Base-by-base conservation (phyloP, 23 red algal species). In the Gracilaria gracilis region DNA sequence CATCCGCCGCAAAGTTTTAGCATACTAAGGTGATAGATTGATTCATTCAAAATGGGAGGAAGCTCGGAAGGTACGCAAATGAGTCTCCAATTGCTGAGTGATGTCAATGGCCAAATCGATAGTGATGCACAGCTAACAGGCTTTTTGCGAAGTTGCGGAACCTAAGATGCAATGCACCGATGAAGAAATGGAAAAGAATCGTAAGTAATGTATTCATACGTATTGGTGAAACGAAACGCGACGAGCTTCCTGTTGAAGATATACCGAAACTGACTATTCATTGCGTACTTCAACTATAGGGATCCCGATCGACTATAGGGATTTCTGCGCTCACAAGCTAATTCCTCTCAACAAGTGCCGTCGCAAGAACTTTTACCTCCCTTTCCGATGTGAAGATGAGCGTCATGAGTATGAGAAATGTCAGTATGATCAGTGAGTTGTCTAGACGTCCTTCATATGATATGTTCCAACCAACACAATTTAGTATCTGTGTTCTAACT, bases 291-390 rank as follows among this genome's bases (percentile, higher is more conserved):
- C 27, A 23, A 34, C 23, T 13, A 25, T 70, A 82, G 84, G 89
- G 32, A 81, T 96, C 16, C 72, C 73, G 33, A 72, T 83, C 38
- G 64, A 75, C 47, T 97, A 66, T 55, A 80, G 96, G 57, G 96
- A 98, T 67, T 92, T 78, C 59, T 98, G 96, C 83, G 93, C 96
- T 13, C 96, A 98, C 85, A 85, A 93, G 83, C 88, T 95, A 31
- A 95, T 98, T 27, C 96, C 96, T 54, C 83, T 98, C 12, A 95
- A 95, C 83, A 90, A 94, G 36, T 98, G 96, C 67, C 91, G 93
- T 23, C 80, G 96, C 21, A 91, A 84, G 32, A 88, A 98, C 75
- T 89, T 83, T 57, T 95, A 83, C 23, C 77, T 93, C 28, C 96
- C 96, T 27, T 98, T 93, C 76, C 84, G 90, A 15, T 98, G 96